A percentile compares a stretch with the other conserved stretches of the same genome.
Evolutionary conservation across 108 stramenopile genomes (phyloP).

Genomic region (Ochromonas danica): DNA sequence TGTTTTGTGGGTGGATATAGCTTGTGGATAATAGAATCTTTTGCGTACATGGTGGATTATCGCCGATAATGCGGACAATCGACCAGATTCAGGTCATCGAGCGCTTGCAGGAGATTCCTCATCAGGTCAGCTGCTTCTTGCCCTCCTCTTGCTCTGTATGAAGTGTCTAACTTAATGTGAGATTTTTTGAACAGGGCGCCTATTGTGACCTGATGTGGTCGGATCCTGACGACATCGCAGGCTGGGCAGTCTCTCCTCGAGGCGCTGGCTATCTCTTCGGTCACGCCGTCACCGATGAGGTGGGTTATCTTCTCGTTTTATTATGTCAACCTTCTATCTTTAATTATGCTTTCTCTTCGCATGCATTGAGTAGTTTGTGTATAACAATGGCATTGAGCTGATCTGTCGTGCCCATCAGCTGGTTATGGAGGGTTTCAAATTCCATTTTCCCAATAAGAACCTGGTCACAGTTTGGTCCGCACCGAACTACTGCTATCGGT

Average conservation of each 20-base stretch:
- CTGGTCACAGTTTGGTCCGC: slow-evolving; percentile 72
- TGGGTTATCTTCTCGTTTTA: slow-evolving; percentile 80
- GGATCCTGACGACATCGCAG: slow-evolving; percentile 91
- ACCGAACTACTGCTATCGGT: slow-evolving; percentile 95
- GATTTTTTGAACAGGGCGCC: too few relatives aligned
- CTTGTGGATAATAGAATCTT: slow-evolving; percentile 59
- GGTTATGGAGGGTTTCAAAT: slow-evolving; percentile 58
- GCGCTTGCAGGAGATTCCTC: slow-evolving; percentile 90
- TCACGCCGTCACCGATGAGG: slow-evolving; percentile 76
- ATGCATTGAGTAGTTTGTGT: slow-evolving; percentile 29
- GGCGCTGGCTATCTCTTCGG: slow-evolving; percentile 97
- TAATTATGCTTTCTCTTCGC: not conserved
- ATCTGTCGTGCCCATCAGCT: slow-evolving; percentile 90
- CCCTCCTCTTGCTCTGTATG: not conserved
- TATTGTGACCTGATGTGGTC: slow-evolving; percentile 98
- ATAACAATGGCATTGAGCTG: slow-evolving; percentile 80
- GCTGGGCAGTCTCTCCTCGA: slow-evolving; percentile 93
- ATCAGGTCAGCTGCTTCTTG: slow-evolving; percentile 47
- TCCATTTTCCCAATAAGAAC: slow-evolving; percentile 49
- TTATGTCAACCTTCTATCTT: slow-evolving; percentile 65
- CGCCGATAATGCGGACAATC: slow-evolving; percentile 85
- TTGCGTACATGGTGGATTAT: slow-evolving; percentile 92
- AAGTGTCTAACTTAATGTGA: slow-evolving; percentile 91
- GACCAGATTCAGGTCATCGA: slow-evolving; percentile 93
- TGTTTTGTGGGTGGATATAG: not conserved